Evolutionary conservation across 1,284 basidiomycete species (phyloP), one percentile per base, ranked within the genome.

Genomic region (Meira miltonrushii): DNA sequence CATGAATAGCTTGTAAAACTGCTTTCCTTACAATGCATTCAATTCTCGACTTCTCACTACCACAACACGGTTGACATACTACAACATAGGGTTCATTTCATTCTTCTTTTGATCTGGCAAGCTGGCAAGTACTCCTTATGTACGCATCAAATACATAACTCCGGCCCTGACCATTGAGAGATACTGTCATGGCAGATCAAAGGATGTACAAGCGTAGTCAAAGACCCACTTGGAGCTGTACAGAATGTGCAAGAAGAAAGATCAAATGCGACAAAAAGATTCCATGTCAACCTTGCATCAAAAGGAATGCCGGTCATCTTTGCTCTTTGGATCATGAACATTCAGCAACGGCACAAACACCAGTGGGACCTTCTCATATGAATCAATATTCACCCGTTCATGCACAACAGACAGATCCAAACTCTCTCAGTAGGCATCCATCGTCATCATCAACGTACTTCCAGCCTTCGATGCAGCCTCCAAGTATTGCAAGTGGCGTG

Each of bases 261-360:
- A 65, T 65, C 19, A 62, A 61, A 48, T 71, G 69, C 60, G 67
- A 71, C 54, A 69, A 67, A 54, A 61, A 67, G 55, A 65, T 67
- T 17, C 69, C 69, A 0, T 71, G 69, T 41, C 57, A 62, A 11
- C 64, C 70, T 0, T 72, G 70, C 55, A 41, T 66, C 53, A 66
- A 70, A 33, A 62, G 69, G 5, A 62, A 64, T 23, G 58, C 57
- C 23, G 58, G 60, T 12, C 65, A 69, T 33, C 54, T 59, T 19
- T 69, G 67, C 39, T 53, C 50, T n/a, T 25, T 48, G 6, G 46
- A 48, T 48, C 46, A 48, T 25, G 46, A 48, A 19, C 17, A 21
- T 43, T 15, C 15, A 43, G 13, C 40, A 19, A 19, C 11, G 40
- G 19, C 40, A 15, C 40, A 15, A 19, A 43, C 40, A 43, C 40